Evolutionary conservation across 1,139 yeast genomes (phyloP), one percentile per base, ranked within the genome.

Genomic region (Kodamaea sp.): DNA sequence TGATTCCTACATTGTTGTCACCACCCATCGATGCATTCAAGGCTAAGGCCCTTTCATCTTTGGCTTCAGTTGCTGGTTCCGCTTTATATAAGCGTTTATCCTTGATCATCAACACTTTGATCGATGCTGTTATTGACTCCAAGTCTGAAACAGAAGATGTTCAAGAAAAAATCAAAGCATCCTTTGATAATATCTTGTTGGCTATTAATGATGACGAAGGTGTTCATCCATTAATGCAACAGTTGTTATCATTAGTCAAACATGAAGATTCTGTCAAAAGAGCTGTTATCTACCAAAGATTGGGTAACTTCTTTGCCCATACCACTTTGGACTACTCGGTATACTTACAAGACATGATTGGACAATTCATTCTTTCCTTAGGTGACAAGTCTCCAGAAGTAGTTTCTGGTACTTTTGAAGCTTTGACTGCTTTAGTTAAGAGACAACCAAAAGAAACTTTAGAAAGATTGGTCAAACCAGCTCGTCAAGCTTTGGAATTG

Each of bases 11-110:
- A 0, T 73, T 94, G 57, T 71, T 90, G 55, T 60, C 81, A 7
- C 82, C 90, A 7, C 97, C 97, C 7, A 80, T 92, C 46, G 89
- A 88, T 51, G 71, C 79, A 0, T 82, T 83, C 68, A 89, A 90
- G 63, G 95, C 96, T 15, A 73, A 75, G 41, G 96, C 97, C 4
- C 71, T 92, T 46, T 89, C 96, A 23, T 82, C 95, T 0, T 74
- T 94, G 57, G 95, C 96, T 0, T 80, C 85, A 38, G 96, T 87
- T 34, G 97, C 97, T 22, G 97, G 97, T 28, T 63, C 79, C 38
- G 89, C 96, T 1, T 68, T 90, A 48, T 82, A 81, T 68, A 81
- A 75, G 55, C 78, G 92, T 48, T 70, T 89, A 48, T 71, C 87
- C 0, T 64, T 79, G 22, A 85, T 90, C 46, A 76, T 90, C 47